phyloP scores from a whole-genome alignment of 257 asterid genomes.

The Penstemon eatonii region DNA sequence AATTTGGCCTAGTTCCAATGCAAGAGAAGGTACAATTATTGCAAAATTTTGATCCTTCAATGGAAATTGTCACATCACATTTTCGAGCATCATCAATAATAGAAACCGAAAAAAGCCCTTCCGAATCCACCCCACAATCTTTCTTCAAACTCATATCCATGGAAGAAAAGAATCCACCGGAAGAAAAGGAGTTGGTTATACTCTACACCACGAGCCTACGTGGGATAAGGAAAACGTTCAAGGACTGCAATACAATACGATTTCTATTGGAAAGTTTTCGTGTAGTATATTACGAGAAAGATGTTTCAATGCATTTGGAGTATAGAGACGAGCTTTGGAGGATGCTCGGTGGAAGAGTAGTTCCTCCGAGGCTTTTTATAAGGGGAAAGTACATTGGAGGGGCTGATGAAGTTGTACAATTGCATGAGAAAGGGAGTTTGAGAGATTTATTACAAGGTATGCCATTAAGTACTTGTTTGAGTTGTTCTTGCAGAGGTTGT shows the following conservation, averaged over 20 bases:
- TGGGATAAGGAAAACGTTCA: slow-evolving; percentile 74
- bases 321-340: slow-evolving; percentile 78
- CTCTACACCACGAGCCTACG: slow-evolving; percentile 79
- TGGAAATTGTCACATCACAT: slow-evolving; percentile 14
- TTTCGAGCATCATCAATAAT: not conserved
- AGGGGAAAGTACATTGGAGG: slow-evolving; percentile 71
- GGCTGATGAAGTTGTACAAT: slow-evolving; percentile 63
- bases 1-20: not conserved
- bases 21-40: slow-evolving; percentile 26
- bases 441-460: slow-evolving; percentile 50
- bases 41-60: slow-evolving; percentile 17
- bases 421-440: slow-evolving; percentile 69
- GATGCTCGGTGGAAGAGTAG: slow-evolving; percentile 44
- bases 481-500: slow-evolving; percentile 52
- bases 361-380: slow-evolving; percentile 79
- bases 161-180: slow-evolving; percentile 52
- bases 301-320: slow-evolving; percentile 65
- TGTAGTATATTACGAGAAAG: slow-evolving; percentile 56
- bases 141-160: slow-evolving; percentile 10
- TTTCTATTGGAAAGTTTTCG: slow-evolving; percentile 61
- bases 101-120: not conserved
- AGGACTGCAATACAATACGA: slow-evolving; percentile 60
- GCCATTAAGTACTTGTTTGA: slow-evolving; percentile 34
- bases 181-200: slow-evolving; percentile 49
- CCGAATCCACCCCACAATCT: slow-evolving; percentile 17